Conservation (phyloP, 345 rosid genomes). For the Eucalyptus curtisii region DNA sequence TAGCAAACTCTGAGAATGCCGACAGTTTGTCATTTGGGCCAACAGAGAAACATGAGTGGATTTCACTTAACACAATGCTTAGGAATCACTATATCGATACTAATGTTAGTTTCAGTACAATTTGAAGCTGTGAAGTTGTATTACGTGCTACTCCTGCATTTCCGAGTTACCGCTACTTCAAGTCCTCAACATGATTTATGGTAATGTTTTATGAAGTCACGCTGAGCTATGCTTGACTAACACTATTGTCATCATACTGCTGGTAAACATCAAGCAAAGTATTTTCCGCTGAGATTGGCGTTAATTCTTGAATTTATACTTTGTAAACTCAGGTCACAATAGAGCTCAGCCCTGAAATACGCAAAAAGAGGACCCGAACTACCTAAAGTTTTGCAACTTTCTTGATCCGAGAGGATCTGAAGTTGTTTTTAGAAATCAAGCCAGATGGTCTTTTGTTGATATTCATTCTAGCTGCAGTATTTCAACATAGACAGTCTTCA, state of each 20-base stretch:
- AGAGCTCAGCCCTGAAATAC: conserved; percentile 44
- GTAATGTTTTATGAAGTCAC: background rate
- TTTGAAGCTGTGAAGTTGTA: background rate
- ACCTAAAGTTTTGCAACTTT: conserved; percentile 50
- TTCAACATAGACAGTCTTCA: background rate
- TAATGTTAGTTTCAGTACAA: background rate
- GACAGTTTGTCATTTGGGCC: background rate
- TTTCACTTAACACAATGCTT: background rate
- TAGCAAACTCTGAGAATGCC: background rate
- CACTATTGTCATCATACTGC: background rate
- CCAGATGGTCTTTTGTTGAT: background rate
- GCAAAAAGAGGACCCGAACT: conserved; percentile 9
- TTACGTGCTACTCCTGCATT: background rate
- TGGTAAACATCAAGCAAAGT: background rate
- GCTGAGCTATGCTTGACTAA: background rate
- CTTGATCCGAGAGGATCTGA: conserved; percentile 43
- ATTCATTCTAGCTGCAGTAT: background rate
- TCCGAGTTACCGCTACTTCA: background rate
- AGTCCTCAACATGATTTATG: background rate
- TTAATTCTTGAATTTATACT: background rate
- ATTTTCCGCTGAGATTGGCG: background rate
- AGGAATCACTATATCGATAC: background rate
- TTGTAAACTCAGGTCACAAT: conserved; percentile 21
- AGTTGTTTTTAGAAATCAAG: conserved; percentile 43
- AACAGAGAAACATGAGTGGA: background rate